A percentile compares a stretch with the other conserved stretches of the same genome.
These are phyloP conservation scores for Massariosphaeria phaeospora DNA, from an alignment of 495 filamentous ascomycete genomes.

Conservation along the genomic window DNA sequence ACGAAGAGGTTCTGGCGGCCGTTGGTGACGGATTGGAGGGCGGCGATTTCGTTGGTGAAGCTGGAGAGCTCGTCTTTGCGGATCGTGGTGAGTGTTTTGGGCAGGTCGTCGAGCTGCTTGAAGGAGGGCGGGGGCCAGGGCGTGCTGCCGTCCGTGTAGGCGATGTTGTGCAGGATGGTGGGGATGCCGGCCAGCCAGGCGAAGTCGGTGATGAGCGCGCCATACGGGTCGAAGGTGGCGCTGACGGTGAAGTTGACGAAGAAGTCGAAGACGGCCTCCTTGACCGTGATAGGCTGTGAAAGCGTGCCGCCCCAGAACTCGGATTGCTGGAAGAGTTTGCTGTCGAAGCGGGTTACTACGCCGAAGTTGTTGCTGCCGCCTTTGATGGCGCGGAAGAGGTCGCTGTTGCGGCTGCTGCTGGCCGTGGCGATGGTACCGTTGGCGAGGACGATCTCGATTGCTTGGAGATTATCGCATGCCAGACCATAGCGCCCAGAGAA, in stretches of 20 bases:
- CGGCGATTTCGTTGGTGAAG: conserved; percentile 27
- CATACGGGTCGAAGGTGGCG: conserved; percentile 24
- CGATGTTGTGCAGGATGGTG: conserved; percentile 11
- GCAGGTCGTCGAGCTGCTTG: conserved; percentile 13
- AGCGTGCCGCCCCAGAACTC: conserved; percentile 35
- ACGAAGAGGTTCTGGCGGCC: conserved; percentile 28
- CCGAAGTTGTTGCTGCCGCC: conserved; percentile 36
- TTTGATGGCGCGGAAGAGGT: conserved; percentile 34
- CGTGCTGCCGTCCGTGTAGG: conserved; percentile 21
- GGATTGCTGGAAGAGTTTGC: conserved; percentile 13
- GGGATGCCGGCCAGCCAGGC: conserved; percentile 17
- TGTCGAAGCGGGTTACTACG: conserved; percentile 29
- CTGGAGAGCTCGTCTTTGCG: conserved; percentile 21
- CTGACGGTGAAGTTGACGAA: conserved; percentile 15
- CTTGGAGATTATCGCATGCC: conserved; percentile 33
- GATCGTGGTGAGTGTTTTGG: conserved; percentile 20
- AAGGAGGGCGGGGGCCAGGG: conserved; percentile 20
- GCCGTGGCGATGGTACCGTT: conserved; percentile 31
- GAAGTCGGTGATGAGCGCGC: conserved; percentile 26
- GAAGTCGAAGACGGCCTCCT: conserved; percentile 20
- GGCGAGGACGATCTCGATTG: conserved; percentile 34
- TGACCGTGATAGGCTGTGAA: conserved; percentile 26
- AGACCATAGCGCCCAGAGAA: conserved; percentile 33
- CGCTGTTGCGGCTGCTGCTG: conserved; percentile 14
- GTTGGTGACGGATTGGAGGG: conserved; percentile 4